These are phyloP conservation scores for Sphagnum contortum DNA, from an alignment of 225 moss, liverwort and hornwort species.

Conservation along the genomic window DNA sequence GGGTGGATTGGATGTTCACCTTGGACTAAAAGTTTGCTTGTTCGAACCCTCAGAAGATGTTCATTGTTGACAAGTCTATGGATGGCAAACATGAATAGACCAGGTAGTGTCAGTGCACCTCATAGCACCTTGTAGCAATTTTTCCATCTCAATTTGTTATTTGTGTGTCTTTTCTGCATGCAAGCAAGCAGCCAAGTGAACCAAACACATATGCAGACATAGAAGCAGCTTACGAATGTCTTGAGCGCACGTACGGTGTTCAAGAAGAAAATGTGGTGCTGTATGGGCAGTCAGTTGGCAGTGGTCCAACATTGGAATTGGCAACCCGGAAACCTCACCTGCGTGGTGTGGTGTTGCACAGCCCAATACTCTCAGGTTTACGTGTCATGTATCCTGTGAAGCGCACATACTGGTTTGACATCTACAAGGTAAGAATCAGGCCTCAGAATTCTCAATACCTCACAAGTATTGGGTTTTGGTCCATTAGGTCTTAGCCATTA, in stretches of 20 bases:
- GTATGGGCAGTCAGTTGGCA: slow-evolving; percentile 98
- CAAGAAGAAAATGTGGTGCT: slow-evolving; percentile 78
- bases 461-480: no score
- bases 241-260: slow-evolving; percentile 53
- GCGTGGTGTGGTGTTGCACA: slow-evolving; percentile 93
- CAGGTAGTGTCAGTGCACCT: no score
- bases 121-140: no score
- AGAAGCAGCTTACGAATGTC: slow-evolving; percentile 70
- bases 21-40: no score
- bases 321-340: slow-evolving; percentile 50
- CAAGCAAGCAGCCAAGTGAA: slow-evolving; percentile 62
- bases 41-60: no score
- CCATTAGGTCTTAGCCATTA: no score
- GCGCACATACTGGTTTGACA: slow-evolving; percentile 96
- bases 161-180: slow-evolving; percentile 5
- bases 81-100: no score
- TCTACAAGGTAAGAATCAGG: slow-evolving; percentile 52
- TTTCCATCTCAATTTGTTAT: no score
- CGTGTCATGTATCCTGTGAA: slow-evolving; percentile 99
- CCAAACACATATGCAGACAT: slow-evolving; percentile 93
- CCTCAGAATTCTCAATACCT: no score
- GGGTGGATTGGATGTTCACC: no score
- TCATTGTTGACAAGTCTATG: no score
- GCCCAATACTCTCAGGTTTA: slow-evolving; percentile 94
- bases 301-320: slow-evolving; percentile 89